Evolutionary conservation across 2,329 filamentous ascomycete species (phyloP), one percentile per base, ranked within the genome.

Genomic region (Colletotrichum orbiculare): DNA sequence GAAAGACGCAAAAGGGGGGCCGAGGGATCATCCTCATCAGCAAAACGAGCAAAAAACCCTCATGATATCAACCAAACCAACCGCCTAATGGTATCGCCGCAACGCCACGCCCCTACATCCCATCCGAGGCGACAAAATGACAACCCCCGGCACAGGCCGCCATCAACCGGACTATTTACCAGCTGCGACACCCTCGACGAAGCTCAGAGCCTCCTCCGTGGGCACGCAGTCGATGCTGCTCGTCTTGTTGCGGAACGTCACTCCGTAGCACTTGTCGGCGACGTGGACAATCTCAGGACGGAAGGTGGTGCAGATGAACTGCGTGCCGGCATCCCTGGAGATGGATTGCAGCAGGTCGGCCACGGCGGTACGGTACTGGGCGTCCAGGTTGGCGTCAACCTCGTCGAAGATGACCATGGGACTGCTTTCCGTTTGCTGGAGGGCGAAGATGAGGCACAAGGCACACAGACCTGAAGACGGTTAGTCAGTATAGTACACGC

Each of bases 341-440:
- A 93, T 94, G 59, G 89, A 90, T 73, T 95, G 85, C 25, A 99
- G 85, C 81, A 98, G 92, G 61, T 92, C 87, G 3, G 96, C 96
- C 10, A 99, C 96, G 1, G 96, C 95, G 1, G 96, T 97, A 67
- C 96, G 91, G 82, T 99, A 99, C 79, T 99, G 96, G 1, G 96
- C 94, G 76, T 99, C 96, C 33, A 99, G 87, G 76, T 99, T 99
- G 77, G 96, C 96, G 75, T 99, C 96, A 69, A 99, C 97, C 79
- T 99, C 96, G 77, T 99, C 96, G 72, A 99, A 99, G 73, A 99
- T 94, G 76, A 99, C 97, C 85, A 99, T 98, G 1, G 96, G 96
- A 48, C 95, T 96, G 9, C 95, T 96, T 76, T 99, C 96, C 65
- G 95, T 97, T 71, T 94, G 93, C 79, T 99, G 96, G 71, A 99